Conservation (phyloP, 768 basidiomycete genomes). For the Lanmaoa rubissima region DNA sequence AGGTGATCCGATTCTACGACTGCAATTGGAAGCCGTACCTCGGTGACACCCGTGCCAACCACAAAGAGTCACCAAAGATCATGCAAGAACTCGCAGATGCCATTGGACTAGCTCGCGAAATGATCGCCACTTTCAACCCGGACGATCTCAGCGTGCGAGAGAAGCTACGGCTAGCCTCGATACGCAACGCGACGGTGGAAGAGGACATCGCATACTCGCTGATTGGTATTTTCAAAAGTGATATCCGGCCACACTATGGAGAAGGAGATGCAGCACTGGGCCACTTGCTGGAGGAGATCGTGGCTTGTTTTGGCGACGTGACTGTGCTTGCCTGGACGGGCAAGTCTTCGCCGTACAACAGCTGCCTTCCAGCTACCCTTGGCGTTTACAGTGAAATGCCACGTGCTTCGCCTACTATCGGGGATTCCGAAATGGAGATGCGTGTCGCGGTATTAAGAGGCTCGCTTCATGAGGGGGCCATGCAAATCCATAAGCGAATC, state of each 20-base stretch:
- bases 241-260: slow-evolving; percentile 7
- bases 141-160: slow-evolving; percentile 3
- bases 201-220: slow-evolving; percentile 6
- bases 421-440: neutral
- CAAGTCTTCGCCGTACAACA: slow-evolving; percentile 3
- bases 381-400: neutral
- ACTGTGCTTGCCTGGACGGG: slow-evolving; percentile 7
- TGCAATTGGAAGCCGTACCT: slow-evolving; percentile 11
- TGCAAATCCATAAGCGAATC: neutral
- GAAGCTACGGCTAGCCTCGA: slow-evolving; percentile 9
- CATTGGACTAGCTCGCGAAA: neutral
- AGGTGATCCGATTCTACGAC: too few species aligned
- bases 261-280: slow-evolving; percentile 2
- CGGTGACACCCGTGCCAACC: neutral
- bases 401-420: neutral
- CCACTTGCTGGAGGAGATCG: slow-evolving; percentile 8
- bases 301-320: neutral
- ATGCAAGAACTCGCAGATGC: neutral
- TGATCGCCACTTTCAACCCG: slow-evolving; percentile 1
- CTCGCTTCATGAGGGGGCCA: neutral
- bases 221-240: neutral
- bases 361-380: slow-evolving; percentile 7
- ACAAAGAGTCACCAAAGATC: neutral
- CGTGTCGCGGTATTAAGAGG: neutral
- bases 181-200: neutral